phyloP scores from a whole-genome alignment of 495 filamentous ascomycete species.

The Durotheca rogersii region DNA sequence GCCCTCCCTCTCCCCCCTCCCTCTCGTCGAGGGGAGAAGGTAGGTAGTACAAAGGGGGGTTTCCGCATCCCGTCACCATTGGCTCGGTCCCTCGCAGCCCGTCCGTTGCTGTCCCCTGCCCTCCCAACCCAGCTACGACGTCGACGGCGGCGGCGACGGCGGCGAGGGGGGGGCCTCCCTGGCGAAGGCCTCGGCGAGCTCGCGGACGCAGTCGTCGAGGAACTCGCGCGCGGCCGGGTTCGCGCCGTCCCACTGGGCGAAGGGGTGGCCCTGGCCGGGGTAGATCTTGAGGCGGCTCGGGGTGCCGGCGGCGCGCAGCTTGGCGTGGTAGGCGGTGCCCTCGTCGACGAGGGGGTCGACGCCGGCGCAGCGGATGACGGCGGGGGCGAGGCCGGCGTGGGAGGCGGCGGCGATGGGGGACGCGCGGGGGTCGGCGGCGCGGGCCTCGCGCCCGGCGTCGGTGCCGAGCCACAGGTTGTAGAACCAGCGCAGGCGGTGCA shows the following conservation, averaged over 20 bases:
- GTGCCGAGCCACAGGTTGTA: slow-evolving; percentile 43
- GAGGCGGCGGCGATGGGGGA: slow-evolving; percentile 41
- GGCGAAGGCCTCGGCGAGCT: slow-evolving; percentile 34
- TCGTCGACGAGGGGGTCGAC: slow-evolving; percentile 40
- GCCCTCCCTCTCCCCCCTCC: too few relatives aligned
- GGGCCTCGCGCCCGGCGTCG: slow-evolving; percentile 29
- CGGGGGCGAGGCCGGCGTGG: slow-evolving; percentile 37
- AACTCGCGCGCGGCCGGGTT: slow-evolving; percentile 37
- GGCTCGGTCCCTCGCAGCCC: too few relatives aligned
- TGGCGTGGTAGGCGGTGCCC: slow-evolving; percentile 39
- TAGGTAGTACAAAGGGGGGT: too few relatives aligned
- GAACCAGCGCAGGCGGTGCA: slow-evolving; percentile 41
- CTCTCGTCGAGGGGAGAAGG: too few relatives aligned
- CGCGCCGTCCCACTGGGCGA: slow-evolving; percentile 40
- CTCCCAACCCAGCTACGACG: too few relatives aligned
- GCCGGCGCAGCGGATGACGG: slow-evolving; percentile 36
- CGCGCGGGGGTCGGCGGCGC: slow-evolving; percentile 35
- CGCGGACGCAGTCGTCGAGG: slow-evolving; percentile 35
- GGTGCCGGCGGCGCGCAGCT: slow-evolving; percentile 35
- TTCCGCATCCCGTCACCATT: too few relatives aligned
- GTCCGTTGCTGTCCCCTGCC: too few relatives aligned
- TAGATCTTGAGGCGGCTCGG: slow-evolving; percentile 40
- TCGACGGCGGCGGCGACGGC: too few relatives aligned
- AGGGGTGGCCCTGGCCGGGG: slow-evolving; percentile 41
- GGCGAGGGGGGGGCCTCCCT: background rate